Evolutionary conservation across 2,329 filamentous ascomycete genomes (phyloP).

Genomic region (Talaromyces funiculosus): DNA sequence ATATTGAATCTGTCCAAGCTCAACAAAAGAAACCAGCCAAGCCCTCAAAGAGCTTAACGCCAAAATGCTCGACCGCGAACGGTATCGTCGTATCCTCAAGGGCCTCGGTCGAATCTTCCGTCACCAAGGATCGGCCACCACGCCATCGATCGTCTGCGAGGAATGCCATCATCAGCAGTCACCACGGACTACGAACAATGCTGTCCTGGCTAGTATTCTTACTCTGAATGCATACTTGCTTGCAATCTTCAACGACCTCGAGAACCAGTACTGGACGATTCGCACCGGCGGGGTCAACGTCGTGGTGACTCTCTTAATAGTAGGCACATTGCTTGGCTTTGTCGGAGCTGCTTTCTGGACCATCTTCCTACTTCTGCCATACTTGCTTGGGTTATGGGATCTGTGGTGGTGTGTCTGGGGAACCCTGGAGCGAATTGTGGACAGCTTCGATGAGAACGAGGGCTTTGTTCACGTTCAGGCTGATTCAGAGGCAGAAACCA

Average conservation of each 20-base stretch:
- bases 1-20: neutral
- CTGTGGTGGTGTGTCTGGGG: neutral
- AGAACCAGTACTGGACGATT: slow-evolving; percentile 1
- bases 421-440: neutral
- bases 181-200: slow-evolving; percentile 3
- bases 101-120: neutral
- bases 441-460: neutral
- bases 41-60: too few species aligned
- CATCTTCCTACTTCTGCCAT: neutral
- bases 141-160: slow-evolving; percentile 8
- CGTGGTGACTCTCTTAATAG: neutral
- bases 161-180: slow-evolving; percentile 9
- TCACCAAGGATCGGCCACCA: neutral
- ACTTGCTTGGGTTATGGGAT: slow-evolving; percentile 1
- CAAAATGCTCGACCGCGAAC: neutral
- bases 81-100: neutral
- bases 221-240: slow-evolving; percentile 1
- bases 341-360: neutral
- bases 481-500: neutral
- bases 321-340: neutral
- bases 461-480: neutral
- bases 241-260: slow-evolving; percentile 3
- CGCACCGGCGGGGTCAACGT: neutral
- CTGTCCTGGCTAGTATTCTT: slow-evolving; percentile 1
- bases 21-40: neutral